Conservation (phyloP, 305 asterid species). For the Fraxinus latifolia region DNA sequence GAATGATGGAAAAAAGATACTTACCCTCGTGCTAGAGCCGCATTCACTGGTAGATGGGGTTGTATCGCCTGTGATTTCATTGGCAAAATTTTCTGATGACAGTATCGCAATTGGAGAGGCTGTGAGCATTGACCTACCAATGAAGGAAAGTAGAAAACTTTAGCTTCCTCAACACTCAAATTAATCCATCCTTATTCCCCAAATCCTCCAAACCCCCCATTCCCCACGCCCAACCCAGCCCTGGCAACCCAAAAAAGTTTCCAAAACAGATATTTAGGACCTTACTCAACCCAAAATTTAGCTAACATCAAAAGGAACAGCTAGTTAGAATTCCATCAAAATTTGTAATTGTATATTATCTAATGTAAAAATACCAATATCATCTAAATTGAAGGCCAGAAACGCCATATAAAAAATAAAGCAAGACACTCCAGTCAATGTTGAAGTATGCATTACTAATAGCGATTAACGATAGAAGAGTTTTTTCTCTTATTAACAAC, state of each 20-base stretch:
- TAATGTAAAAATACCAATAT: neutral
- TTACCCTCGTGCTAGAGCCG: constrained; percentile 66
- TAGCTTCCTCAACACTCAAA: constrained; percentile 19
- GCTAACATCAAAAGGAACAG: neutral
- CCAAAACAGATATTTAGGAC: neutral
- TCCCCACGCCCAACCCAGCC: neutral
- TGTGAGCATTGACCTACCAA: constrained; percentile 57
- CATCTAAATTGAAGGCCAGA: neutral
- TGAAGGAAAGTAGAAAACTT: constrained; percentile 18
- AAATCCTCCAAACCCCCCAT: neutral
- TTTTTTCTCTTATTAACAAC: neutral
- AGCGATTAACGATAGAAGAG: neutral
- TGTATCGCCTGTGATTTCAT: constrained; percentile 49
- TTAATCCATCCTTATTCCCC: neutral
- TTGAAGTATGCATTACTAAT: neutral
- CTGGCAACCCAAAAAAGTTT: neutral
- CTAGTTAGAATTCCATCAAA: neutral
- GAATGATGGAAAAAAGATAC: constrained; percentile 22
- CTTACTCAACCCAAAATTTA: neutral
- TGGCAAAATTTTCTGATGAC: constrained; percentile 64
- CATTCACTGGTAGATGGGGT: constrained; percentile 64
- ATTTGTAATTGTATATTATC: neutral
- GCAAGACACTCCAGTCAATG: neutral
- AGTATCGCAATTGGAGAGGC: constrained; percentile 54
- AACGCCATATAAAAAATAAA: neutral